Percentiles rank a stretch among this genome's conserved stretches.
These are phyloP conservation scores for Boletus mariae DNA, from an alignment of 1,284 basidiomycete species.

Conservation along the genomic window DNA sequence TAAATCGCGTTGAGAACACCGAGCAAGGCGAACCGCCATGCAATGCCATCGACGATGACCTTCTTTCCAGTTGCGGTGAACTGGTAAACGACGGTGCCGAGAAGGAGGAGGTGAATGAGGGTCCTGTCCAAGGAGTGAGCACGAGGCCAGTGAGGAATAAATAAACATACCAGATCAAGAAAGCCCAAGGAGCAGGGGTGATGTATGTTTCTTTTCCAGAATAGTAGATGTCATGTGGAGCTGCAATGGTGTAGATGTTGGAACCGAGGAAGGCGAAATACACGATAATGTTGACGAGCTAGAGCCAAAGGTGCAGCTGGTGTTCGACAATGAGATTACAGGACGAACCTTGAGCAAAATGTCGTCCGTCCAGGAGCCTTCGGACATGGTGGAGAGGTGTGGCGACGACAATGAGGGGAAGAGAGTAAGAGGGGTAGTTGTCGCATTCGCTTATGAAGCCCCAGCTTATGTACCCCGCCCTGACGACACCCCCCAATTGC, in stretches of 20 bases:
- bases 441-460: constrained; percentile 5
- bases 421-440: constrained; percentile 16
- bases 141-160: constrained; percentile 9
- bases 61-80: constrained; percentile 80
- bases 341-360: constrained; percentile 71
- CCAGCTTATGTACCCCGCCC: constrained; percentile 27
- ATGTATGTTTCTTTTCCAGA: constrained; percentile 81
- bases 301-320: not conserved
- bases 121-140: constrained; percentile 48
- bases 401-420: constrained; percentile 2
- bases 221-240: constrained; percentile 66
- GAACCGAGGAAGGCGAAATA: constrained; percentile 84
- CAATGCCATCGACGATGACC: constrained; percentile 80
- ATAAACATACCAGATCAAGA: constrained; percentile 66
- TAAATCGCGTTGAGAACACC: constrained; percentile 83
- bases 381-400: constrained; percentile 45
- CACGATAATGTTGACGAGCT: constrained; percentile 77
- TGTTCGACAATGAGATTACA: not conserved
- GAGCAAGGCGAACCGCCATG: constrained; percentile 87
- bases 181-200: constrained; percentile 86
- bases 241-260: constrained; percentile 82
- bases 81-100: constrained; percentile 88
- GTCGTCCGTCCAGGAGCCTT: constrained; percentile 66
- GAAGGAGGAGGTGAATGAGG: constrained; percentile 80
- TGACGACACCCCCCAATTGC: constrained; percentile 23